Percentiles rank a stretch among this genome's conserved stretches.
phyloP scores from a whole-genome alignment of 2,329 filamentous ascomycete species.

The Aspergillus nomiae region DNA sequence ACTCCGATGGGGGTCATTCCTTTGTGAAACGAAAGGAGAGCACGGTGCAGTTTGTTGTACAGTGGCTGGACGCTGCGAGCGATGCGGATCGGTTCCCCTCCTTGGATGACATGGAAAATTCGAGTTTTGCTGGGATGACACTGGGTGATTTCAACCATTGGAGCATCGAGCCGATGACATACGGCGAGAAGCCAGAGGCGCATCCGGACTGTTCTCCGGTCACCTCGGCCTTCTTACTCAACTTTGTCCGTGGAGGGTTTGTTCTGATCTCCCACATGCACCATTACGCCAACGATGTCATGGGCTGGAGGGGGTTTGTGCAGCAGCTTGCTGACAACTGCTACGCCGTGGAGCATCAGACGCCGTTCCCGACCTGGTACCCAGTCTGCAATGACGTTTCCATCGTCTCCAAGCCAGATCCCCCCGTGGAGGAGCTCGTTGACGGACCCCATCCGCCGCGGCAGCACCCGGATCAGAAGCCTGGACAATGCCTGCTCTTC shows the following conservation, averaged over 20 bases:
- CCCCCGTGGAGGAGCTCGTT: conserved; percentile 26
- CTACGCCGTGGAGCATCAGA: conserved; percentile 32
- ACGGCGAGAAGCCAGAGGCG: conserved; percentile 35
- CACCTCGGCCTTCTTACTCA: conserved; percentile 44
- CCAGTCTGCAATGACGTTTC: conserved; percentile 38
- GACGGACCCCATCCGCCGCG: conserved; percentile 15
- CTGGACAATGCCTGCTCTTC: conserved; percentile 37
- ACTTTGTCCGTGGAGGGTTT: conserved; percentile 46
- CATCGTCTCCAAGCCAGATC: conserved; percentile 32
- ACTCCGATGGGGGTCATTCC: conserved; percentile 38
- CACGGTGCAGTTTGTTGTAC: conserved; percentile 39
- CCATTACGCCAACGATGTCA: conserved; percentile 48
- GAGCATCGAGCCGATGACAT: conserved; percentile 41
- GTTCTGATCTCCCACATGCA: conserved; percentile 48
- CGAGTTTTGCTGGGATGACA: conserved; percentile 34
- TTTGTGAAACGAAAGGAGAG: conserved; percentile 40
- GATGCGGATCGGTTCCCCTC: conserved; percentile 39
- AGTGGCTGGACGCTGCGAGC: conserved; percentile 36
- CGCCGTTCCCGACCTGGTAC: conserved; percentile 40
- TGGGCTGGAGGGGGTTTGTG: conserved; percentile 43
- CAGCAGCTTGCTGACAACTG: conserved; percentile 50
- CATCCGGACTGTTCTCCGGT: conserved; percentile 36
- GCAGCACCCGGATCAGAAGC: conserved; percentile 16
- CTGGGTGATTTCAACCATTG: conserved; percentile 39
- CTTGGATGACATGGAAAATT: conserved; percentile 41